Base-by-base conservation (phyloP, 352 stramenopile species). In the Pythium brachiatum region DNA sequence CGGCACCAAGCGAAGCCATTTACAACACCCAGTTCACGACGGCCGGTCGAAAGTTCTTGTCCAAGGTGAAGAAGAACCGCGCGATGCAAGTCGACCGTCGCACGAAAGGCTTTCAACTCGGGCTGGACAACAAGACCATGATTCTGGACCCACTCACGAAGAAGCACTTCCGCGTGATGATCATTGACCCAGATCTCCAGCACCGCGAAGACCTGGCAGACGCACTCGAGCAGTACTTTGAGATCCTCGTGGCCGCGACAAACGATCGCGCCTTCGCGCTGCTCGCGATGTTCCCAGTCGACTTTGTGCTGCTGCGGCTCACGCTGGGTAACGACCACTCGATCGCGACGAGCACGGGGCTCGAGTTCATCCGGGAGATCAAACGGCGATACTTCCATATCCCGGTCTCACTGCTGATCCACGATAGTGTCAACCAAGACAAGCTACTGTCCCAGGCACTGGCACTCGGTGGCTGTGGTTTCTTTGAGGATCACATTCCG, bases 21-120 rank as follows among this genome's bases (percentile, higher is more conserved):
- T 92, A 89, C 66, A 90, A 92, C 62, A 88, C 80, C 15, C 82
- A 92, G 57, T 87, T 92, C 62, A 89, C 80, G 31, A 86, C 77
- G 0, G 80, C 83, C 0, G 79, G 83, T 0, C 79, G 79, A 12
- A 77, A 73, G 34, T 89, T 92, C 44, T 63, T 90, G 55, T 78
- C 70, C 16, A 92, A 89, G 58, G 76, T 87, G 32, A 88, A 89
- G 65, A 89, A 89, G 56, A 88, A 89, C 69, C 80, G 79, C 25
- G 83, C 83, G 7, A 85, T 89, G 77, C 78, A 89, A 55, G 75
- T 90, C 9, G 77, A 90, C 53, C 72, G 83, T 23, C 80, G 80
- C 53, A 86, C 77, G 0, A 83, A 78, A 46, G 82, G 80, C 0
- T 89, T 92, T 47, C 71, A 92, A 41, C 51, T 62, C 3, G 82